A percentile compares a stretch with the other conserved stretches of the same genome.
These are phyloP conservation scores for Chaetomium sp. DNA, from an alignment of 2,329 filamentous ascomycete species.

Conservation along the genomic window DNA sequence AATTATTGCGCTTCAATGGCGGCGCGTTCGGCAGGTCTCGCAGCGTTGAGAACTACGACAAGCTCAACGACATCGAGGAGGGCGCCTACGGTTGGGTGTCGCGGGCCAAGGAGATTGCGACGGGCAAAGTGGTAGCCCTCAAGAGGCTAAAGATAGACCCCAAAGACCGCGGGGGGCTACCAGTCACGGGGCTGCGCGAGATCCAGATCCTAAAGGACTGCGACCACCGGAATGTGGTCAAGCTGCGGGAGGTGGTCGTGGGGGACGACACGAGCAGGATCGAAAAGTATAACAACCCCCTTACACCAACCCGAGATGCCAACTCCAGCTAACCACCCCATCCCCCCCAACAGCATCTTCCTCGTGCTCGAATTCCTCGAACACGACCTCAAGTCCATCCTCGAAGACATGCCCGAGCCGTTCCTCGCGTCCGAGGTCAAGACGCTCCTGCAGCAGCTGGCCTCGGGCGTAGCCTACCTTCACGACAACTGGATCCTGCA, in stretches of 20 bases:
- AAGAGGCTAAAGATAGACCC: slow-evolving; percentile 92
- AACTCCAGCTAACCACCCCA: background rate
- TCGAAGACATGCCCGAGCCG: slow-evolving; percentile 91
- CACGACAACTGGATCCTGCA: slow-evolving; percentile 90
- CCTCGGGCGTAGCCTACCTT: slow-evolving; percentile 78
- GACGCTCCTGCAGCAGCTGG: slow-evolving; percentile 81
- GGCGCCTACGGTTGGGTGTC: slow-evolving; percentile 96
- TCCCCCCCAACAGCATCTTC: slow-evolving; percentile 64
- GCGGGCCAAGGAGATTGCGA: slow-evolving; percentile 72
- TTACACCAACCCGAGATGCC: background rate
- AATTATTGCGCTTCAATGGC: slow-evolving; percentile 71
- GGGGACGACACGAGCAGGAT: slow-evolving; percentile 60
- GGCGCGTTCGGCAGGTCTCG: slow-evolving; percentile 68
- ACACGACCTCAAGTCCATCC: slow-evolving; percentile 91
- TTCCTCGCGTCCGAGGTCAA: slow-evolving; percentile 94
- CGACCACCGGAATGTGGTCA: slow-evolving; percentile 79
- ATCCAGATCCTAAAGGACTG: slow-evolving; percentile 88
- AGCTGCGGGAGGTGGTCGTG: slow-evolving; percentile 80
- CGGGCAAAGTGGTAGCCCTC: slow-evolving; percentile 81
- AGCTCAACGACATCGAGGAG: slow-evolving; percentile 95
- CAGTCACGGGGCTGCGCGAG: slow-evolving; percentile 89
- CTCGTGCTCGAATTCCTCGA: slow-evolving; percentile 97
- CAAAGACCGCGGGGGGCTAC: slow-evolving; percentile 73
- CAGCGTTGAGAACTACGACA: slow-evolving; percentile 85
- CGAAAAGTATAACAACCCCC: slow-evolving; percentile 50